Conservation (phyloP, 2,329 filamentous ascomycete species). For the Sclerotinia minor region DNA sequence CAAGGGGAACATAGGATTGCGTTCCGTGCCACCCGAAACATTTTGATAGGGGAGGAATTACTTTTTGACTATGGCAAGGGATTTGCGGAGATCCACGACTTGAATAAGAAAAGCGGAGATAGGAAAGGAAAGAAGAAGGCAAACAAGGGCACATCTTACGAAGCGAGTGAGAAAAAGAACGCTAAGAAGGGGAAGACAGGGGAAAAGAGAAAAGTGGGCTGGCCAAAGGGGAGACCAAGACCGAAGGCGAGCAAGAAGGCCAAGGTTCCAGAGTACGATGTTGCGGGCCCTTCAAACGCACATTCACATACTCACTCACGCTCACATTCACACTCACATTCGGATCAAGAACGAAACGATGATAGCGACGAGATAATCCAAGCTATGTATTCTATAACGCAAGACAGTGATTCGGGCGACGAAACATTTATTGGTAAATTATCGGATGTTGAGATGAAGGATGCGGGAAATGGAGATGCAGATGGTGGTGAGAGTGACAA, state of each 20-base stretch:
- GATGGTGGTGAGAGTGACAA: not conserved
- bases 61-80: constrained; percentile 80
- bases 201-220: constrained; percentile 13
- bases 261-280: not conserved
- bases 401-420: constrained; percentile 5
- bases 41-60: constrained; percentile 72
- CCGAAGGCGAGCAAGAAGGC: constrained; percentile 28
- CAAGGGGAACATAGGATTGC: constrained; percentile 76
- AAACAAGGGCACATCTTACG: constrained; percentile 34
- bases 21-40: constrained; percentile 66
- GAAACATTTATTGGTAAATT: not conserved
- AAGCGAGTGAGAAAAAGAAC: constrained; percentile 26
- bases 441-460: constrained; percentile 10
- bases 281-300: not conserved
- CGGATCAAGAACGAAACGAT: not conserved
- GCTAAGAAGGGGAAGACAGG: constrained; percentile 23
- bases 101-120: constrained; percentile 50
- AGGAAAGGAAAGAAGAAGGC: constrained; percentile 18
- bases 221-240: constrained; percentile 15
- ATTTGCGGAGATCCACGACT: constrained; percentile 53
- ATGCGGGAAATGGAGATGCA: not conserved
- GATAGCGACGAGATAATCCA: constrained; percentile 13
- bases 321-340: not conserved
- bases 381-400: not conserved
- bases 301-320: not conserved